Evolutionary conservation across 768 basidiomycete genomes (phyloP), one percentile per base, ranked within the genome.

Genomic region (Russula griseocarnosa): DNA sequence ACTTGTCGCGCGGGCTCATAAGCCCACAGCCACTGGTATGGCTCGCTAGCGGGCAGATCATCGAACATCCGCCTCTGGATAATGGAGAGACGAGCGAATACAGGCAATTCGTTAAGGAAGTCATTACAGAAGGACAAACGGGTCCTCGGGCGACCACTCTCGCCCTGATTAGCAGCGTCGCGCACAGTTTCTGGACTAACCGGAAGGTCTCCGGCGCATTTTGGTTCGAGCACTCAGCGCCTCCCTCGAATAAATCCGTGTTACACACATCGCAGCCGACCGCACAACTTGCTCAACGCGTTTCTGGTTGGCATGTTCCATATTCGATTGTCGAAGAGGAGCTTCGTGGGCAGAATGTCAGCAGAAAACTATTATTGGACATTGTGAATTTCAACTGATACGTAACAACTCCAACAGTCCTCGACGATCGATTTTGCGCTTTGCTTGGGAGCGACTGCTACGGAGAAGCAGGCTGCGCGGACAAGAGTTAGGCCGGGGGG

Each of bases 31-130:
- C 93, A 11, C 82, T 98, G 26, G 89, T 94, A n/a, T 97, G 96
- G 91, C 84, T 99, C 63, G 94, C 92, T 18, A 86, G 82, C 28
- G 94, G 94, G 18, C 86, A 87, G 73, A 84, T 96, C 65, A 78
- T 88, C 54, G 92, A 98, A 72, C 86, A 86, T 61, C 86, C 90
- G 4, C 96, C 97, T 40, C 79, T 98, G 55, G 93, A 95, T 72
- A 95, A 94, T 71, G 95, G 95, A 3, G 96, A 98, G 75, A 93
- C 92, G 46, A 92, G 84, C 1, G 95, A 99, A 74, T 98, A 97
- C 74, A 87, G 86, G 70, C 85, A 94, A 24, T 99, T 96, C 74
- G 83, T 98, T 67, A 95, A 94, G 78, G 95, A 98, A 75, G 90
- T 94, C 38, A 88, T 98, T 61, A 98, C 95, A 1, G 96, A 98